These are phyloP conservation scores for Nemania diffusa DNA, from an alignment of 2,329 filamentous ascomycete genomes.

Conservation along the genomic window DNA sequence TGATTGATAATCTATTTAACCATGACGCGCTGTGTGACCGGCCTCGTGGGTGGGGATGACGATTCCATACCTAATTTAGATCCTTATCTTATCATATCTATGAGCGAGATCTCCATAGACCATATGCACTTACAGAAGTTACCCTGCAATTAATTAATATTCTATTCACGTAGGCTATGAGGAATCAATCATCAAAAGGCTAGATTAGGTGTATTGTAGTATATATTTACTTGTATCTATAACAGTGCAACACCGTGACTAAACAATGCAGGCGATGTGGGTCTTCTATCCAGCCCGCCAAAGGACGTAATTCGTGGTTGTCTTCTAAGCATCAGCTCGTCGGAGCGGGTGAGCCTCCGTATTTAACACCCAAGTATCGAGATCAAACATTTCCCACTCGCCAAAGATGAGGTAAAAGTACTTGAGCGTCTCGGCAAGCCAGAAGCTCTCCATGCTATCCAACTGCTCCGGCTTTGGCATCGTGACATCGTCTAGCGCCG, in stretches of 20 bases:
- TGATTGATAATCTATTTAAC: too few species aligned
- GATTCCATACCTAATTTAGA: too few species aligned
- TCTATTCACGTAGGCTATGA: too few species aligned
- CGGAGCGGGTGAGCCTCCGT: slow-evolving; percentile 65
- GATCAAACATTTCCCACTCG: slow-evolving; percentile 66
- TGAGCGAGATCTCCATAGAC: too few species aligned
- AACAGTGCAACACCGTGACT: slow-evolving; percentile 1
- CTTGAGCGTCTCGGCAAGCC: slow-evolving; percentile 75
- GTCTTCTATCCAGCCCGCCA: slow-evolving; percentile 5
- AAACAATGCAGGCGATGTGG: neutral
- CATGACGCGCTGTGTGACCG: too few species aligned
- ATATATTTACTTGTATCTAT: slow-evolving; percentile 17
- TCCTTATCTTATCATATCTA: too few species aligned
- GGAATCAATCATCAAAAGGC: neutral
- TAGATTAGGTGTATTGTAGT: neutral
- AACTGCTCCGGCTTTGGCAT: slow-evolving; percentile 44
- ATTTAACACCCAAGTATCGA: slow-evolving; percentile 72
- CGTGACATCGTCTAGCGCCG: slow-evolving; percentile 73
- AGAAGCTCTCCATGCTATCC: slow-evolving; percentile 78
- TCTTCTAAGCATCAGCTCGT: slow-evolving; percentile 47
- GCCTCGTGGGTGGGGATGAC: too few species aligned
- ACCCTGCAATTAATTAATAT: too few species aligned
- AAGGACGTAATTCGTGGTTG: neutral
- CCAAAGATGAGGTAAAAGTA: slow-evolving; percentile 73
- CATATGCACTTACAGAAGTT: too few species aligned